phyloP scores from a whole-genome alignment of 2,329 filamentous ascomycete genomes.

The Basipetospora chlamydospora region DNA sequence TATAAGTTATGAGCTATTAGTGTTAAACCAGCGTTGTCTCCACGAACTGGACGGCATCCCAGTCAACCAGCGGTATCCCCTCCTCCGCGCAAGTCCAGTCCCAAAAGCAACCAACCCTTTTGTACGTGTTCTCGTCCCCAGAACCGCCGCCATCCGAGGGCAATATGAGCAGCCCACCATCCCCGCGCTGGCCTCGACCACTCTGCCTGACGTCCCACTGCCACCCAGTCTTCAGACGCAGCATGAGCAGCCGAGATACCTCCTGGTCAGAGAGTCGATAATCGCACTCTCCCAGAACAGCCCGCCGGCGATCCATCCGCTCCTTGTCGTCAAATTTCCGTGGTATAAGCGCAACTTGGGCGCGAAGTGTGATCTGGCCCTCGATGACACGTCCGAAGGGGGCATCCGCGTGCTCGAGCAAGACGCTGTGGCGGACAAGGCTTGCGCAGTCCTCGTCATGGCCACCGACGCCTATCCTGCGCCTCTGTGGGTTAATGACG shows the following conservation, averaged over 20 bases:
- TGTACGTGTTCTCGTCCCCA: no score
- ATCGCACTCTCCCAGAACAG: neutral
- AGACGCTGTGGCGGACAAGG: neutral
- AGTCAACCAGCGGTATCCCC: constrained; percentile 1
- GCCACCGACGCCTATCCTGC: neutral
- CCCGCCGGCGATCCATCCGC: neutral
- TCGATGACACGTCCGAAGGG: constrained; percentile 3
- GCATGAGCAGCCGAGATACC: neutral
- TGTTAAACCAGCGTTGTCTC: constrained; percentile 3
- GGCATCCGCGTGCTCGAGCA: neutral
- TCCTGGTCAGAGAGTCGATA: neutral
- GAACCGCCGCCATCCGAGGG: neutral
- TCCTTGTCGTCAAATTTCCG: neutral
- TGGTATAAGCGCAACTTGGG: neutral
- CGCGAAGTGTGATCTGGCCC: constrained; percentile 3
- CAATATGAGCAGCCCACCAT: neutral
- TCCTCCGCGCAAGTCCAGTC: constrained; percentile 1
- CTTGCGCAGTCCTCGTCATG: neutral
- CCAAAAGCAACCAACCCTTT: constrained; percentile 4
- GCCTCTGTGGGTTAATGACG: constrained; percentile 1
- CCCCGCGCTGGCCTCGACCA: no score
- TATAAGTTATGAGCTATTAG: no score
- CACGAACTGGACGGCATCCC: constrained; percentile 2
- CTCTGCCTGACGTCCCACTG: no score
- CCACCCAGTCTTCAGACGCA: no score